Conservation (phyloP, 306 rosid species). For the Gastrolobium bilobum region DNA sequence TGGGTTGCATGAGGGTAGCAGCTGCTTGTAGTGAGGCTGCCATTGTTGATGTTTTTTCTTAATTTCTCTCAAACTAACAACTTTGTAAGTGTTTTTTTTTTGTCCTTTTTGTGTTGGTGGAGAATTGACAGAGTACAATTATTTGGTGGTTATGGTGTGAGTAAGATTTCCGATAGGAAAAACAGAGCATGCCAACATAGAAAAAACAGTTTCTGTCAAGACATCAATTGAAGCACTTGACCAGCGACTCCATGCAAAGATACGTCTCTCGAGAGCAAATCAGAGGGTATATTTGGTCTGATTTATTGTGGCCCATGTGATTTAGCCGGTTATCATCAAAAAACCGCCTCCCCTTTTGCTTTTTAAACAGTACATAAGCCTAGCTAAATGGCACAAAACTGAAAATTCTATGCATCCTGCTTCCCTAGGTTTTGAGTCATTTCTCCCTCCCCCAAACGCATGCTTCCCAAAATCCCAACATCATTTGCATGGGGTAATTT, state of each 20-base stretch:
- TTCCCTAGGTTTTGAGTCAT: no score
- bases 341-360: no score
- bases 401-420: no score
- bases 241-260: conserved; percentile 63
- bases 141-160: conserved; percentile 64
- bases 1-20: conserved; percentile 88
- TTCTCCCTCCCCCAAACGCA: no score
- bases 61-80: conserved; percentile 31
- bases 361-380: no score
- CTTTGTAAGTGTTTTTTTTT: conserved; percentile 42
- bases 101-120: conserved; percentile 24
- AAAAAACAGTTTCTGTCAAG: conserved; percentile 25
- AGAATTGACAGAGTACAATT: conserved; percentile 31
- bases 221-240: conserved; percentile 46
- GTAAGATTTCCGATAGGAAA: conserved; percentile 79
- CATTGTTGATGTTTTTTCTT: conserved; percentile 58
- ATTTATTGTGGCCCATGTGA: no score
- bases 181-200: conserved; percentile 20
- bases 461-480: no score
- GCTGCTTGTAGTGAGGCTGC: conserved; percentile 98
- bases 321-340: no score
- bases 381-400: no score
- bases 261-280: conserved; percentile 18
- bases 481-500: no score
- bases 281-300: no score